These are phyloP conservation scores for Cryphonectria carpinicola DNA, from an alignment of 2,329 filamentous ascomycete species.

Conservation along the genomic window DNA sequence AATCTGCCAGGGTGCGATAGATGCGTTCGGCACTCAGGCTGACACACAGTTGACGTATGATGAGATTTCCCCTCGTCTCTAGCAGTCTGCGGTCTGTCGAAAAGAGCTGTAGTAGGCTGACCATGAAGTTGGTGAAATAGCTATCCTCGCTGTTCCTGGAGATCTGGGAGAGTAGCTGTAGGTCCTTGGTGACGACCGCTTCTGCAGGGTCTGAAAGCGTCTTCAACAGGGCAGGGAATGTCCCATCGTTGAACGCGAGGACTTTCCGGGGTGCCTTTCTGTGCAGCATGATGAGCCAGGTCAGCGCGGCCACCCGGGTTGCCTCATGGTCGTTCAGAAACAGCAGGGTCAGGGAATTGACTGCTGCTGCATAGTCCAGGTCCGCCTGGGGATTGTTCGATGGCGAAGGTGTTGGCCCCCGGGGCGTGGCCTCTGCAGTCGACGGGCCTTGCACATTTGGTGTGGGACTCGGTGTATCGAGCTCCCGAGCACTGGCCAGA, in stretches of 20 bases:
- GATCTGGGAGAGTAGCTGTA: conserved; percentile 93
- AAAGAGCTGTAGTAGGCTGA: conserved; percentile 92
- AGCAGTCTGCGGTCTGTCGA: conserved; percentile 90
- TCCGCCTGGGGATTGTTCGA: conserved; percentile 61
- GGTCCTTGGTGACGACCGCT: conserved; percentile 90
- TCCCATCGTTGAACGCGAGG: conserved; percentile 94
- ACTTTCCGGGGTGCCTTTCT: conserved; percentile 92
- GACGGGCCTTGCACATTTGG: conserved; percentile 47
- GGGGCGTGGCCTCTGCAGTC: conserved; percentile 42
- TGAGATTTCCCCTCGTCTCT: conserved; percentile 91
- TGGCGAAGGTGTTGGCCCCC: conserved; percentile 48
- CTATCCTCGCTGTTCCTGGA: conserved; percentile 95
- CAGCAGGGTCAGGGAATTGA: conserved; percentile 88
- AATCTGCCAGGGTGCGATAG: conserved; percentile 93
- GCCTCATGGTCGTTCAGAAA: conserved; percentile 97
- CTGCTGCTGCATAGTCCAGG: conserved; percentile 94
- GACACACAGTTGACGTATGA: conserved; percentile 92
- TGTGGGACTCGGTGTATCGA: conserved; percentile 56
- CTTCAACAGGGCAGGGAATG: conserved; percentile 93
- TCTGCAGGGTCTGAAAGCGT: conserved; percentile 95
- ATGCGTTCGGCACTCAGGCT: conserved; percentile 93
- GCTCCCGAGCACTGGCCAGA: conserved; percentile 56
- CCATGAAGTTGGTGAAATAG: conserved; percentile 98
- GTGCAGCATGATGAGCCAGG: conserved; percentile 98
- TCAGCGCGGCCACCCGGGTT: conserved; percentile 88